phyloP scores from a whole-genome alignment of 2,329 filamentous ascomycete genomes.

The Furcasterigmium sp. region DNA sequence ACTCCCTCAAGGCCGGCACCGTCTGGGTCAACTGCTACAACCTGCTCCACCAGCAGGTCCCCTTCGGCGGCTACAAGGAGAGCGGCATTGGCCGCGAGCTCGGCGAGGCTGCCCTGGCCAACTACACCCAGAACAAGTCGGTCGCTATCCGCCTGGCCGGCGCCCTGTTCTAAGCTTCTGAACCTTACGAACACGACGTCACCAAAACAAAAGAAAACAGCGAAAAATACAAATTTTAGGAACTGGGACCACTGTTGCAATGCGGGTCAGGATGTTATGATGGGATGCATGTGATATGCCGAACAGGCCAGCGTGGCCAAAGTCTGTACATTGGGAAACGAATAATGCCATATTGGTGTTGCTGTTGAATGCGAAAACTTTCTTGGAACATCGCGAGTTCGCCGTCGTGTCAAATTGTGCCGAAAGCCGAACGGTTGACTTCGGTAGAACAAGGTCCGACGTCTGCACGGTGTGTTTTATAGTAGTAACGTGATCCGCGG shows the following conservation, averaged over 20 bases:
- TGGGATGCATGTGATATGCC: background rate
- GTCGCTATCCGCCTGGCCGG: slow-evolving; percentile 51
- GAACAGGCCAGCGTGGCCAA: background rate
- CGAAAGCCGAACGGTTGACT: too few relatives aligned
- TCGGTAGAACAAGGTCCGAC: too few relatives aligned
- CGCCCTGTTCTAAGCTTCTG: slow-evolving; percentile 28
- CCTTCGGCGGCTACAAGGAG: slow-evolving; percentile 75
- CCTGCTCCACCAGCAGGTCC: slow-evolving; percentile 59
- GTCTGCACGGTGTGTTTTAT: too few relatives aligned
- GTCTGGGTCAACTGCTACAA: slow-evolving; percentile 64
- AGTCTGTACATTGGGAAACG: background rate
- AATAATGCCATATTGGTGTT: too few relatives aligned
- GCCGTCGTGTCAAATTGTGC: too few relatives aligned
- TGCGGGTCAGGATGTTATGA: background rate
- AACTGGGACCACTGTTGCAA: background rate
- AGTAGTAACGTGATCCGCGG: too few relatives aligned
- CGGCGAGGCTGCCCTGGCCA: slow-evolving; percentile 60
- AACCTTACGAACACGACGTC: background rate
- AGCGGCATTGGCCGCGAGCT: slow-evolving; percentile 73
- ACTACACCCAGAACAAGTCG: slow-evolving; percentile 66
- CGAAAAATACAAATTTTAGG: background rate
- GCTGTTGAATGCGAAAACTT: too few relatives aligned
- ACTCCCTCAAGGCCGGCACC: slow-evolving; percentile 66
- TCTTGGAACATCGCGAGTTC: too few relatives aligned
- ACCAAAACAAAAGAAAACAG: background rate